Percentiles rank a stretch among this genome's conserved stretches.
These are phyloP conservation scores for Saccharomycopsis javanensis DNA, from an alignment of 805 yeast genomes.

Conservation along the genomic window DNA sequence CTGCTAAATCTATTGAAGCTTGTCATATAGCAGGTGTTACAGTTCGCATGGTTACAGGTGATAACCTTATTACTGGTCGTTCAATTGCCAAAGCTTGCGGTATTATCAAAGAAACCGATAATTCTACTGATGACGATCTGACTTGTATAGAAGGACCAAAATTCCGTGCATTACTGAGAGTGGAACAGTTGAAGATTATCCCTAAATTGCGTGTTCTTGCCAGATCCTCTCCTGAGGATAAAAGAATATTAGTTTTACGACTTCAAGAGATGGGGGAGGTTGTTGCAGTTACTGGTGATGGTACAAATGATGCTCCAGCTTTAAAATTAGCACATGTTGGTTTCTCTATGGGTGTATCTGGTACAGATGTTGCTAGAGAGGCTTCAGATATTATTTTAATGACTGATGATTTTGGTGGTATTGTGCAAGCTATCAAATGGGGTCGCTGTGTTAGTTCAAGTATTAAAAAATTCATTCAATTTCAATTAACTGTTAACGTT, in stretches of 20 bases:
- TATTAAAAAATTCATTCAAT: slow-evolving; percentile 90
- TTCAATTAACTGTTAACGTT: slow-evolving; percentile 90
- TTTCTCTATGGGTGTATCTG: slow-evolving; percentile 96
- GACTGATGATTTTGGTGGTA: slow-evolving; percentile 91
- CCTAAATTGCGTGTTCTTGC: slow-evolving; percentile 80
- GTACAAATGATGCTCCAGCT: slow-evolving; percentile 98
- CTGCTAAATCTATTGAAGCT: slow-evolving; percentile 74
- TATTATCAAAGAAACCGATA: slow-evolving; percentile 47
- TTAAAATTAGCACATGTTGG: slow-evolving; percentile 95
- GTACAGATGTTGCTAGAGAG: slow-evolving; percentile 98
- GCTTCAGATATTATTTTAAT: slow-evolving; percentile 87
- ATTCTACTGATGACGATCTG: slow-evolving; percentile 34
- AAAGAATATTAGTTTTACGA: slow-evolving; percentile 74
- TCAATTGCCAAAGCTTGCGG: slow-evolving; percentile 87
- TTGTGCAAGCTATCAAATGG: slow-evolving; percentile 96
- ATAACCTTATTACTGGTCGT: slow-evolving; percentile 80
- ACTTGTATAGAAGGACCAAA: slow-evolving; percentile 89
- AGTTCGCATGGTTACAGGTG: slow-evolving; percentile 98
- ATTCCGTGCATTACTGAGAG: slow-evolving; percentile 57
- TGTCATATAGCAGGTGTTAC: slow-evolving; percentile 89
- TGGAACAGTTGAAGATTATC: slow-evolving; percentile 49
- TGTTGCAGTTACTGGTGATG: slow-evolving; percentile 98
- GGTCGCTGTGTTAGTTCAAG: slow-evolving; percentile 95
- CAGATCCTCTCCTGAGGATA: slow-evolving; percentile 93
- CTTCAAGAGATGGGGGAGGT: slow-evolving; percentile 77